These are phyloP conservation scores for Ustilago curta DNA, from an alignment of 1,284 basidiomycete species.

Conservation along the genomic window DNA sequence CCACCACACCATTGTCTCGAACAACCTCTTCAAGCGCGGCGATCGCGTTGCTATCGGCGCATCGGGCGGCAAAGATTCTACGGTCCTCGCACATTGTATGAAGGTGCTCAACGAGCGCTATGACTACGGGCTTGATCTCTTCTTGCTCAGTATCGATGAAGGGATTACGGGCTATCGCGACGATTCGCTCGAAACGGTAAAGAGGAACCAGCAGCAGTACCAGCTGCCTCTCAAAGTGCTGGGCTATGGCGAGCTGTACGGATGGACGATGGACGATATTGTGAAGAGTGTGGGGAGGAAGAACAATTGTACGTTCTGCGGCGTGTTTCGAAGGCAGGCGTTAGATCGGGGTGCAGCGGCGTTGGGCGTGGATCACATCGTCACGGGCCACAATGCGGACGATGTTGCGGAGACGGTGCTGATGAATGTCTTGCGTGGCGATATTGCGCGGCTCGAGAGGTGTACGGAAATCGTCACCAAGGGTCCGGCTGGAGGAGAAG, in stretches of 20 bases:
- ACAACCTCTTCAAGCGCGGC: conserved; percentile 83
- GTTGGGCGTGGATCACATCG: conserved; percentile 93
- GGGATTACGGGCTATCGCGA: conserved; percentile 98
- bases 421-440: conserved; percentile 99
- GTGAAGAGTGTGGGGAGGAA: conserved; percentile 93
- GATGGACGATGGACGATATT: conserved; percentile 99
- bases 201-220: conserved; percentile 95
- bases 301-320: conserved; percentile 99
- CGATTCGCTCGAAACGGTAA: conserved; percentile 98
- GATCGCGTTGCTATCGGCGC: conserved; percentile 97
- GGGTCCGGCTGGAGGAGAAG: conserved; percentile 50
- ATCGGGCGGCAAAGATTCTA: conserved; percentile 98
- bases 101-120: conserved; percentile 94
- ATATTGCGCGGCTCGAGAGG: conserved; percentile 90
- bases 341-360: conserved; percentile 91
- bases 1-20: conserved; percentile 87
- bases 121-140: conserved; percentile 89
- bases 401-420: conserved; percentile 98
- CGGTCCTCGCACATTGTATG: conserved; percentile 96
- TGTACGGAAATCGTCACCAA: conserved; percentile 86
- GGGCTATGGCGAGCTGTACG: conserved; percentile 94
- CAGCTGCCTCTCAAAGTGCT: conserved; percentile 94
- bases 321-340: conserved; percentile 95
- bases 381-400: conserved; percentile 98
- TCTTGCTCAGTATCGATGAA: conserved; percentile 96